Percentiles rank a stretch among this genome's conserved stretches.
These are phyloP conservation scores for Chrysopogon serrulatus DNA, from an alignment of 176 grass and related monocot species.

Conservation along the genomic window DNA sequence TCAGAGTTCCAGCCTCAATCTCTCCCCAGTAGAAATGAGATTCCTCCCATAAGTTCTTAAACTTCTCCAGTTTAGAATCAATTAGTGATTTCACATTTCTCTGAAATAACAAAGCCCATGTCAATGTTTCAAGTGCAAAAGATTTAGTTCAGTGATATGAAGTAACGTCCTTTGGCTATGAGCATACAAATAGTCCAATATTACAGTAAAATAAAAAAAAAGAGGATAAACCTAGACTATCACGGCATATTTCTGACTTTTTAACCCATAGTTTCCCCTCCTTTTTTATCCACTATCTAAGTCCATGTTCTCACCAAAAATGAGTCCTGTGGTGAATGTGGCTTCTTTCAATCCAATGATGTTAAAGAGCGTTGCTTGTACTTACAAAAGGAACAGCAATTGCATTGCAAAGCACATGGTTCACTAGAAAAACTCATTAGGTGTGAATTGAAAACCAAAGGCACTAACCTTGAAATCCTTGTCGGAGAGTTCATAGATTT, in stretches of 20 bases:
- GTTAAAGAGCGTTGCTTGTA: background rate
- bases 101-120: slow-evolving; percentile 25
- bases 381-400: background rate
- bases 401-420: background rate
- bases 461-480: slow-evolving; percentile 79
- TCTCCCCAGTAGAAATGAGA: slow-evolving; percentile 69
- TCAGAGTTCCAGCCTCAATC: slow-evolving; percentile 72
- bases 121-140: background rate
- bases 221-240: background rate
- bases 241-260: background rate
- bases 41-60: slow-evolving; percentile 89
- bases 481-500: slow-evolving; percentile 72
- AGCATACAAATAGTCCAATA: background rate
- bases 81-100: slow-evolving; percentile 70
- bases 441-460: background rate
- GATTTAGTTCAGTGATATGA: background rate
- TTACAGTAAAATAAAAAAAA: background rate
- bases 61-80: slow-evolving; percentile 90
- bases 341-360: background rate
- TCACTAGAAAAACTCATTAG: background rate
- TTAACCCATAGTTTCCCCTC: no score
- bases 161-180: background rate
- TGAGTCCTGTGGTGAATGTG: background rate
- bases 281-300: no score
- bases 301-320: background rate